Conservation (phyloP, 345 rosid species). For the Leavenworthia alabamica region DNA sequence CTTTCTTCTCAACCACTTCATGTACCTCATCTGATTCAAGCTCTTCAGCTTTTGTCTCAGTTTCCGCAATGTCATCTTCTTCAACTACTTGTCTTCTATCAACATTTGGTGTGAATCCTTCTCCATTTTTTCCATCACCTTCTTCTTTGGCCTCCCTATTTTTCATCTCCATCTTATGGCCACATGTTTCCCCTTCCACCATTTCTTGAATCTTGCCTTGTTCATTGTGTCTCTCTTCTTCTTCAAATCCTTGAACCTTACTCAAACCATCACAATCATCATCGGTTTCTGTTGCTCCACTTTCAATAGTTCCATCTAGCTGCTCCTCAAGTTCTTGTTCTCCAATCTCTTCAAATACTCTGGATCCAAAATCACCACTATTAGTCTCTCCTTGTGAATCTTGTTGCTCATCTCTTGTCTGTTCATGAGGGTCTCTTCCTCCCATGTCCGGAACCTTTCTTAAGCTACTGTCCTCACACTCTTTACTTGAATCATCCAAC, state of each 20-base stretch:
- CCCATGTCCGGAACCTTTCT: background rate
- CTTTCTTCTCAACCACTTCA: background rate
- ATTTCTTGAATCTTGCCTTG: background rate
- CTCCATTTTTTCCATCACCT: background rate
- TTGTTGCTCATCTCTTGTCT: background rate
- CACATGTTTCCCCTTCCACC: background rate
- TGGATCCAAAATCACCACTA: background rate
- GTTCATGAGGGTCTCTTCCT: background rate
- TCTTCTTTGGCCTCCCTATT: background rate
- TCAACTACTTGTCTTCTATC: background rate
- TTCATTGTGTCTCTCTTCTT: background rate
- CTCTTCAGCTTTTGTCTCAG: background rate
- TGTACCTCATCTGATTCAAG: background rate
- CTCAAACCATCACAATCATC: slow-evolving; percentile 8
- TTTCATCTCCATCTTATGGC: background rate
- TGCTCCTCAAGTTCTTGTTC: slow-evolving; percentile 12
- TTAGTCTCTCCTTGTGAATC: background rate
- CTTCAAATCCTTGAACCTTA: background rate
- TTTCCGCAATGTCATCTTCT: background rate
- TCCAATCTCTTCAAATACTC: slow-evolving; percentile 3
- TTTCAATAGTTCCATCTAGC: background rate
- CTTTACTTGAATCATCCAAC: background rate
- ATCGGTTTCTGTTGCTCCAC: background rate
- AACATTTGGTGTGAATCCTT: slow-evolving; percentile 5
- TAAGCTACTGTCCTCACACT: background rate